Evolutionary conservation across 768 basidiomycete species (phyloP), one percentile per base, ranked within the genome.

Genomic region (Pleurotus platypus): DNA sequence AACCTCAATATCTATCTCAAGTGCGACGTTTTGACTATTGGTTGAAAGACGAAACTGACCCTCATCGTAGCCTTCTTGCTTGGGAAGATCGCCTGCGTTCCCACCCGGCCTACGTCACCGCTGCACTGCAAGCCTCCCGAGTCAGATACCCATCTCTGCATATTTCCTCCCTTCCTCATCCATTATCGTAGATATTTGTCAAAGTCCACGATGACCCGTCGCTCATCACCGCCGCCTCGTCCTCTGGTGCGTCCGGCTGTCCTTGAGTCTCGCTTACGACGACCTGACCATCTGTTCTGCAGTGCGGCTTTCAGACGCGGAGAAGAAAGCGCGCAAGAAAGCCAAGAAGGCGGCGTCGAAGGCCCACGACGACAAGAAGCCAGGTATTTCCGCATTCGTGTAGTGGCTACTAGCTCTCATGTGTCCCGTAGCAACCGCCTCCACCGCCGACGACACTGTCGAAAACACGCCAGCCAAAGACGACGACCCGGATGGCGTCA

Each of bases 281-380:
- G 42, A 12, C 53, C 26, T 58, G 37, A n/a, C 43, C 35, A 43
- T 45, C 6, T 12, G 26, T 35, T 26, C 9, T 35, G 15, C 62
- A 83, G 79, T 63, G 16, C 69, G 71, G 30, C 68, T 84, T 18
- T 77, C 83, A 3, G 85, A 82, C 22, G 81, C 81, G 3, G 87
- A 86, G 70, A 91, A 90, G 69, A 91, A 92, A 67, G 89, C 89
- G 0, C 86, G 86, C 67, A 92, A 91, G 71, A 93, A 90, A 69
- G 90, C 90, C 11, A 93, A 92, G 72, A 93, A 91, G 68, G 79
- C 87, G 0, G 86, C 85, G 1, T 77, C 78, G 60, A 89, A 85
- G 64, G 75, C 75, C 0, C 77, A 82, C 59, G 89, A 88, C 51
- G 87, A 89, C 46, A 71, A 71, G 56, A 90, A 90, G 71, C 92